Percentiles rank a stretch among this genome's conserved stretches.
These are phyloP conservation scores for Plasmodium coatneyi DNA, from an alignment of 169 alveolate species.

Conservation along the genomic window DNA sequence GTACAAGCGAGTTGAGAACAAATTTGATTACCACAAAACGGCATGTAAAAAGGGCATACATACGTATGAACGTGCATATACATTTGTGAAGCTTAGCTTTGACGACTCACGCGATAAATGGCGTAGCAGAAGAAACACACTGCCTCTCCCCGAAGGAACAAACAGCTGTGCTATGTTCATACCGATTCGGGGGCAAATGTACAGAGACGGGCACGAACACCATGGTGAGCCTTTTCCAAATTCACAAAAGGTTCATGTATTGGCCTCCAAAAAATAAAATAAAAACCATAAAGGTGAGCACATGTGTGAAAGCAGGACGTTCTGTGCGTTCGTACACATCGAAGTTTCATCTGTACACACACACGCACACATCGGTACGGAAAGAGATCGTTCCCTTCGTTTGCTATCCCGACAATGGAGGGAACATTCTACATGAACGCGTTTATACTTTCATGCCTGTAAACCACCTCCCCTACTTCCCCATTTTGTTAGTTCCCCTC, in stretches of 20 bases:
- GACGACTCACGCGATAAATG: neutral
- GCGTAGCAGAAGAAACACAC: neutral
- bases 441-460: neutral
- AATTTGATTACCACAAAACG: neutral
- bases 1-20: neutral
- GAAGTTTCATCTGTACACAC: neutral
- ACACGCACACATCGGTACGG: neutral
- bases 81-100: neutral
- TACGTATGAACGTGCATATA: neutral
- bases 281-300: constrained; percentile 63
- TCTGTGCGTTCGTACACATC: neutral
- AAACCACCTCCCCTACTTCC: neutral
- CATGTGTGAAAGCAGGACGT: neutral
- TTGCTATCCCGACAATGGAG: neutral
- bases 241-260: constrained; percentile 70
- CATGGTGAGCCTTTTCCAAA: constrained; percentile 48
- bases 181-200: neutral
- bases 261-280: constrained; percentile 85
- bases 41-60: neutral
- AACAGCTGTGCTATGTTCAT: neutral
- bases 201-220: neutral
- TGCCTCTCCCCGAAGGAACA: neutral
- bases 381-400: neutral
- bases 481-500: constrained; percentile 79
- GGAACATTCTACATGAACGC: neutral